These are phyloP conservation scores for Cercophora sp. DNA, from an alignment of 495 filamentous ascomycete genomes.

Conservation along the genomic window DNA sequence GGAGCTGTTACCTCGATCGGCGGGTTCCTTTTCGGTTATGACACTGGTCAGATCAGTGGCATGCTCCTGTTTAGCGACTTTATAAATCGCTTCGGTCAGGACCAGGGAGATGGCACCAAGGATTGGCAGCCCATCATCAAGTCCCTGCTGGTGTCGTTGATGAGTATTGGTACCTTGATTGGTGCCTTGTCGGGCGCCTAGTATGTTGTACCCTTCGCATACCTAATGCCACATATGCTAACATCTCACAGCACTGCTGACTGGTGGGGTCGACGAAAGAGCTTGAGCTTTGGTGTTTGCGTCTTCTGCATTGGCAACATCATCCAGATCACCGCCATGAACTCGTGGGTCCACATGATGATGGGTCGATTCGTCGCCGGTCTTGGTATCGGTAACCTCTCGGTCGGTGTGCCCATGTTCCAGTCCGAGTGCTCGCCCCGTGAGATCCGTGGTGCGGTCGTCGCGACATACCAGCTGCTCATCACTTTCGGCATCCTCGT, in stretches of 20 bases:
- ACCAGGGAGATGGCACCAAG: constrained; percentile 23
- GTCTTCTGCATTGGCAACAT: constrained; percentile 45
- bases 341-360: constrained; percentile 45
- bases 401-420: constrained; percentile 61
- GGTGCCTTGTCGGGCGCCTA: constrained; percentile 36
- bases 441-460: constrained; percentile 58
- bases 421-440: constrained; percentile 50
- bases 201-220: constrained; percentile 1
- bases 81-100: constrained; percentile 40
- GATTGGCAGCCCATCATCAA: constrained; percentile 32
- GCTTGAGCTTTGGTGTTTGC: constrained; percentile 31
- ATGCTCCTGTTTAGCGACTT: constrained; percentile 60
- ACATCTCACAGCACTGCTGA: constrained; percentile 27
- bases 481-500: constrained; percentile 75
- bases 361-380: constrained; percentile 55
- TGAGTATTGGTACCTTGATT: constrained; percentile 42
- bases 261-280: constrained; percentile 36
- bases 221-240: background rate
- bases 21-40: constrained; percentile 72
- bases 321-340: constrained; percentile 53
- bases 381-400: constrained; percentile 62
- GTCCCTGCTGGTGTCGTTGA: constrained; percentile 42
- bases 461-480: constrained; percentile 69
- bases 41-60: constrained; percentile 58
- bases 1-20: constrained; percentile 54